These are phyloP conservation scores for Cercospora canescens DNA, from an alignment of 2,329 filamentous ascomycete species.

Conservation along the genomic window DNA sequence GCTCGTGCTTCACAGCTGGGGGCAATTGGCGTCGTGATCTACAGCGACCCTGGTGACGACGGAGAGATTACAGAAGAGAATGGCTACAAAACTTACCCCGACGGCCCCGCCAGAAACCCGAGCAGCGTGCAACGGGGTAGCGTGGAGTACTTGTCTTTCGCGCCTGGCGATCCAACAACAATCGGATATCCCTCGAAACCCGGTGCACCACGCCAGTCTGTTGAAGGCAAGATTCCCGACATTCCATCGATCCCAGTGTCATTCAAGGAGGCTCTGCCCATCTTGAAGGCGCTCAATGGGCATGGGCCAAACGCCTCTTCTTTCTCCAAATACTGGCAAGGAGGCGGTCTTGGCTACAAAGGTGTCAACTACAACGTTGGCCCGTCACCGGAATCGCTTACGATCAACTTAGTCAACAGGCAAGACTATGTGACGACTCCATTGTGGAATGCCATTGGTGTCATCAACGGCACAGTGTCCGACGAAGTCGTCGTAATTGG, in stretches of 20 bases:
- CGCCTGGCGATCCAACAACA: constrained; percentile 78
- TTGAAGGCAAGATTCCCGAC: constrained; percentile 69
- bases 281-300: constrained; percentile 88
- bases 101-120: constrained; percentile 83
- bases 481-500: constrained; percentile 87
- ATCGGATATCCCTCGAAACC: constrained; percentile 93
- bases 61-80: constrained; percentile 78
- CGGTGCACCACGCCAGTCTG: constrained; percentile 73
- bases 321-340: constrained; percentile 69
- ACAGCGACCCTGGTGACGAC: constrained; percentile 87
- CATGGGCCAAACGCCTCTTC: constrained; percentile 76
- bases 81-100: constrained; percentile 75
- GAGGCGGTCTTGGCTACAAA: constrained; percentile 70
- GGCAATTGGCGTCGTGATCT: constrained; percentile 82
- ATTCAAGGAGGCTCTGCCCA: constrained; percentile 79
- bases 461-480: constrained; percentile 82
- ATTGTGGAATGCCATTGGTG: constrained; percentile 76
- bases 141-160: constrained; percentile 61
- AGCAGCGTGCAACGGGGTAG: constrained; percentile 90
- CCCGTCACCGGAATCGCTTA: constrained; percentile 70
- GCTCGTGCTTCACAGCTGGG: constrained; percentile 90
- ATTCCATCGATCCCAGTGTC: constrained; percentile 94
- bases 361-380: constrained; percentile 84
- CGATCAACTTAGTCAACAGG: constrained; percentile 50
- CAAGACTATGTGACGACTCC: constrained; percentile 53